Conservation (phyloP, 2,329 filamentous ascomycete species). For the Cladorrhinum sp. region DNA sequence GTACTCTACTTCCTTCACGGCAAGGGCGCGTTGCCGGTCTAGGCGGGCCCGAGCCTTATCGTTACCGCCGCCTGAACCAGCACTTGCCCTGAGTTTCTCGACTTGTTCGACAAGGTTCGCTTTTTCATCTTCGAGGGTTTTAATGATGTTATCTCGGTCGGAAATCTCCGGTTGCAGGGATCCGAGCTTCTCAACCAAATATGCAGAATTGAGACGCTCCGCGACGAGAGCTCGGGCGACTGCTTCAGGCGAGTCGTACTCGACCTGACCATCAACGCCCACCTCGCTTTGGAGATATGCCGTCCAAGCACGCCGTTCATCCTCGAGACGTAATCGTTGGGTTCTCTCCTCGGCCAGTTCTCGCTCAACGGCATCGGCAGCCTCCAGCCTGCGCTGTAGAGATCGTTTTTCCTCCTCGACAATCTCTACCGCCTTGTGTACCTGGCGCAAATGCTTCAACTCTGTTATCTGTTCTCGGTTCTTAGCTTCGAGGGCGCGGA, state of each 20-base stretch:
- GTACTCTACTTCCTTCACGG: constrained; percentile 90
- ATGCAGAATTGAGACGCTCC: constrained; percentile 75
- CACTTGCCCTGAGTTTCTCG: constrained; percentile 61
- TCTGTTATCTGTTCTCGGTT: constrained; percentile 79
- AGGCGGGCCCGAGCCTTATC: constrained; percentile 72
- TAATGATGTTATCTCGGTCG: constrained; percentile 74
- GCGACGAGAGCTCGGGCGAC: constrained; percentile 81
- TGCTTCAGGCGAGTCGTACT: constrained; percentile 85
- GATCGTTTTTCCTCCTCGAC: constrained; percentile 93
- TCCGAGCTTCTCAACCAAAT: constrained; percentile 77
- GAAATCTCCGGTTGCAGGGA: constrained; percentile 72
- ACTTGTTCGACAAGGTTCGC: constrained; percentile 62
- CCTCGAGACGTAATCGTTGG: constrained; percentile 81
- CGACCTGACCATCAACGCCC: constrained; percentile 56
- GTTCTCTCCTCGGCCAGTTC: constrained; percentile 77
- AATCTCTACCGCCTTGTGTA: constrained; percentile 84
- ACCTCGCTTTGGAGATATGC: constrained; percentile 73
- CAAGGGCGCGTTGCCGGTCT: constrained; percentile 80
- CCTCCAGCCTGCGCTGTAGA: constrained; percentile 72
- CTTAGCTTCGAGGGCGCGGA: constrained; percentile 74
- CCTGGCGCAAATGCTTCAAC: constrained; percentile 74
- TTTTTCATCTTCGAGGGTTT: constrained; percentile 68
- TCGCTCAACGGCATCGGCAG: constrained; percentile 68
- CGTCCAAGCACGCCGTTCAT: constrained; percentile 84
- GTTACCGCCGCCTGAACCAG: constrained; percentile 42